Conservation (phyloP, 495 filamentous ascomycete species). For the Aeminium ludgeri region DNA sequence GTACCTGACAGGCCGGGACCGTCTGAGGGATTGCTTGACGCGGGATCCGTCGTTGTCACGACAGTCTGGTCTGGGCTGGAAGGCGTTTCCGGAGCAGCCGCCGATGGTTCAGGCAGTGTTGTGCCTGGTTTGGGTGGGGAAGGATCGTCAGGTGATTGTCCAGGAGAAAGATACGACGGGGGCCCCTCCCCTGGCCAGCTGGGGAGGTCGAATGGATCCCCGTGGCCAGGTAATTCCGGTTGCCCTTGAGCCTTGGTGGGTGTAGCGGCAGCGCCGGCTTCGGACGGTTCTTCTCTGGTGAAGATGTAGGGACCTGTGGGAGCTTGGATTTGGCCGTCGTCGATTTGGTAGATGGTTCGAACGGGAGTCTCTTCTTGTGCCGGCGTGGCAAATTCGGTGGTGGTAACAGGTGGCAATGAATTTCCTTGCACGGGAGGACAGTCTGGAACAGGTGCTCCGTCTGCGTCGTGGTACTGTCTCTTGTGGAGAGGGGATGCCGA, state of each 20-base stretch:
- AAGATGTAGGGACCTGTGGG: not conserved
- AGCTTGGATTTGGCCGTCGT: not conserved
- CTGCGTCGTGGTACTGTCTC: constrained; percentile 1
- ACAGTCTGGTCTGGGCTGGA: too few relatives aligned
- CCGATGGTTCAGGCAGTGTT: too few relatives aligned
- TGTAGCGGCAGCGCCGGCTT: not conserved
- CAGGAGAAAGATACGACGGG: too few relatives aligned
- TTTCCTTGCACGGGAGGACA: not conserved
- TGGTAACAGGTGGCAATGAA: not conserved
- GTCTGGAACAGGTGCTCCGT: not conserved
- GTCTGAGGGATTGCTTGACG: not conserved
- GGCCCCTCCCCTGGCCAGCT: too few relatives aligned
- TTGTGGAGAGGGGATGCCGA: constrained; percentile 7
- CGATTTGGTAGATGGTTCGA: not conserved
- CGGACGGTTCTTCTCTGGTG: not conserved
- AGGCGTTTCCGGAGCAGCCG: too few relatives aligned
- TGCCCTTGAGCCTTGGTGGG: not conserved
- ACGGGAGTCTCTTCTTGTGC: not conserved
- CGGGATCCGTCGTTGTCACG: not conserved
- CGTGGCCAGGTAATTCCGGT: too few relatives aligned
- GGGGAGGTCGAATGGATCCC: too few relatives aligned
- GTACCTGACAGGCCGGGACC: not conserved
- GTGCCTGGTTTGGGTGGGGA: too few relatives aligned
- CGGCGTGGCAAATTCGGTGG: not conserved
- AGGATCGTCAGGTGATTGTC: too few relatives aligned